phyloP scores from a whole-genome alignment of 164 flowering plant species.

The Buxus sempervirens region DNA sequence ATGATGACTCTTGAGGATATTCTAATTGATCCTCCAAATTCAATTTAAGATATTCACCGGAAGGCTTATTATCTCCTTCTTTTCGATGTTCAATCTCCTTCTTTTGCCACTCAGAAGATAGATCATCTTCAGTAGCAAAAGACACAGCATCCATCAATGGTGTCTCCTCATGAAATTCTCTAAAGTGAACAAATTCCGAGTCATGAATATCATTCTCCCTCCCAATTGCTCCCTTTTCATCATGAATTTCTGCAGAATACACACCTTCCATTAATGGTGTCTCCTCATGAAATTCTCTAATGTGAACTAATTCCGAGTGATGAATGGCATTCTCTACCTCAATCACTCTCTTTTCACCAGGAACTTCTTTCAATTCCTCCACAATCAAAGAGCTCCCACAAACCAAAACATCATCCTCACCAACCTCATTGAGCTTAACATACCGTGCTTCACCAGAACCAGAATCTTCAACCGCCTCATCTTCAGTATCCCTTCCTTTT shows the following conservation, averaged over 20 bases:
- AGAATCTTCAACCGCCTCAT: slow-evolving; percentile 15
- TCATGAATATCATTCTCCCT: slow-evolving; percentile 21
- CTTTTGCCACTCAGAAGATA: too few species aligned
- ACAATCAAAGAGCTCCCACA: slow-evolving; percentile 24
- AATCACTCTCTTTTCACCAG: slow-evolving; percentile 21
- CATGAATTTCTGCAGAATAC: slow-evolving; percentile 27
- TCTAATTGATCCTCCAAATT: neutral
- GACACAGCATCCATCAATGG: too few species aligned
- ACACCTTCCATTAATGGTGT: too few species aligned
- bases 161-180: slow-evolving; percentile 6
- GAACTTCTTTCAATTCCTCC: slow-evolving; percentile 23
- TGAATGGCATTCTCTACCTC: slow-evolving; percentile 22
- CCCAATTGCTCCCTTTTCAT: slow-evolving; percentile 22
- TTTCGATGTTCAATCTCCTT: too few species aligned
- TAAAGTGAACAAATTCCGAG: slow-evolving; percentile 5
- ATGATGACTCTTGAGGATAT: slow-evolving; percentile 14
- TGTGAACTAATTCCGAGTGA: slow-evolving; percentile 12
- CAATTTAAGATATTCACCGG: too few species aligned
- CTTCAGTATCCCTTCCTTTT: slow-evolving; percentile 23
- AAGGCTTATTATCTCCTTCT: too few species aligned
- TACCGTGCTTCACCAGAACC: neutral
- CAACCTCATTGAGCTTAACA: too few species aligned
- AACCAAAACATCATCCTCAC: slow-evolving; percentile 11
- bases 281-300: slow-evolving; percentile 6
- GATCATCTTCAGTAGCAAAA: too few species aligned